Conservation (phyloP, 768 basidiomycete species). For the Boletus vinaceobasis region DNA sequence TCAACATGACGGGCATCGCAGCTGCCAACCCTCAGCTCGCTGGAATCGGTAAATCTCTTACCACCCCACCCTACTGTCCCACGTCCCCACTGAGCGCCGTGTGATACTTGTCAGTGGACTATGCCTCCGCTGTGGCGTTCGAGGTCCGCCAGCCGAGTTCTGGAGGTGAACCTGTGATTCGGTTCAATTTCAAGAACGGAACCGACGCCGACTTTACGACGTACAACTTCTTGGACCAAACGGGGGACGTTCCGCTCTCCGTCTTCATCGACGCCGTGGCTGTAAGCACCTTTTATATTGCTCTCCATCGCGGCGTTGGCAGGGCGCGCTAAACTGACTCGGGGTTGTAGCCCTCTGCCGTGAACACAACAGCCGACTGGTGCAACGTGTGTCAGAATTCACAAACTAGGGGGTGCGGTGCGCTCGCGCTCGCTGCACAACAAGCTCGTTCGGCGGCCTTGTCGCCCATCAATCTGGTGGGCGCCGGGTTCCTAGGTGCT, state of each 20-base stretch:
- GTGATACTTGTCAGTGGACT: slow-evolving; percentile 46
- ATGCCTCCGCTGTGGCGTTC: slow-evolving; percentile 53
- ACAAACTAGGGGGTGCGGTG: slow-evolving; percentile 54
- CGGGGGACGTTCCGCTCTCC: slow-evolving; percentile 53
- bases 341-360: slow-evolving; percentile 40
- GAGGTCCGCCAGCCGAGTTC: slow-evolving; percentile 53
- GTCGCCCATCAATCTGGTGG: slow-evolving; percentile 47
- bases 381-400: slow-evolving; percentile 57
- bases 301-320: not conserved
- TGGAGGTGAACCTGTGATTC: slow-evolving; percentile 48
- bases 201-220: slow-evolving; percentile 46
- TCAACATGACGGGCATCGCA: slow-evolving; percentile 69
- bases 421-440: slow-evolving; percentile 34
- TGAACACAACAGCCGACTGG: slow-evolving; percentile 56
- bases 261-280: slow-evolving; percentile 43
- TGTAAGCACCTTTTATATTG: slow-evolving; percentile 22
- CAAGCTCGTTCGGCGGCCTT: slow-evolving; percentile 32
- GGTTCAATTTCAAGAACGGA: slow-evolving; percentile 72
- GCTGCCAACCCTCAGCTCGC: slow-evolving; percentile 50
- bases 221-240: slow-evolving; percentile 44
- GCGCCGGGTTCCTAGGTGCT: slow-evolving; percentile 68
- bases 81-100: not conserved
- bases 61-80: not conserved
- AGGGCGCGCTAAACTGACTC: not conserved
- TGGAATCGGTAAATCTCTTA: slow-evolving; percentile 46